These are phyloP conservation scores for Periconia macrospinosa DNA, from an alignment of 2,329 filamentous ascomycete genomes.

Conservation along the genomic window DNA sequence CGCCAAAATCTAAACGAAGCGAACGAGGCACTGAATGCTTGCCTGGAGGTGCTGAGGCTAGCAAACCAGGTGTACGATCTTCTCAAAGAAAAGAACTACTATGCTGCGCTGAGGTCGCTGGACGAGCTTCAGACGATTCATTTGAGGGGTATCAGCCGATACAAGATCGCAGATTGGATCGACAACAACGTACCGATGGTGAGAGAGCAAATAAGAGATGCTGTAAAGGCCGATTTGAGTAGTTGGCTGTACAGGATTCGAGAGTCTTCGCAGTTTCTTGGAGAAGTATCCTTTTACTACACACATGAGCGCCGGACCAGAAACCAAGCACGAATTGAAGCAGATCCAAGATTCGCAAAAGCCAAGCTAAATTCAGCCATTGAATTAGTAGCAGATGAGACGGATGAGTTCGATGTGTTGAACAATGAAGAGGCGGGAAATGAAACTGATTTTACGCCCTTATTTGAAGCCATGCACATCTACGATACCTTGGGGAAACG, in stretches of 20 bases:
- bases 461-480: slow-evolving; percentile 95
- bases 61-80: slow-evolving; percentile 95
- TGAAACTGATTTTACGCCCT: slow-evolving; percentile 88
- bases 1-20: slow-evolving; percentile 96
- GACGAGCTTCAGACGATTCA: slow-evolving; percentile 97
- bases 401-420: slow-evolving; percentile 91
- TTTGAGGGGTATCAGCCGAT: slow-evolving; percentile 89
- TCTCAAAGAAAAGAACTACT: slow-evolving; percentile 90
- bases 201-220: slow-evolving; percentile 90
- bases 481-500: slow-evolving; percentile 91
- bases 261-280: slow-evolving; percentile 93
- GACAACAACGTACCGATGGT: slow-evolving; percentile 93
- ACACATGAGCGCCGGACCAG: slow-evolving; percentile 83
- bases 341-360: slow-evolving; percentile 71
- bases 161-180: slow-evolving; percentile 93
- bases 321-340: slow-evolving; percentile 79
- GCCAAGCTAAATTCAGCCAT: slow-evolving; percentile 96
- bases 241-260: slow-evolving; percentile 95
- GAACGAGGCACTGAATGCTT: slow-evolving; percentile 83
- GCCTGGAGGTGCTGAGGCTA: slow-evolving; percentile 85
- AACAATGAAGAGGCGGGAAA: slow-evolving; percentile 83
- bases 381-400: slow-evolving; percentile 92
- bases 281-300: slow-evolving; percentile 95
- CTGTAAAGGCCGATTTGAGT: slow-evolving; percentile 95
- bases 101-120: slow-evolving; percentile 87